Conservation (phyloP, 352 stramenopile genomes). For the Blastocystis sp. region DNA sequence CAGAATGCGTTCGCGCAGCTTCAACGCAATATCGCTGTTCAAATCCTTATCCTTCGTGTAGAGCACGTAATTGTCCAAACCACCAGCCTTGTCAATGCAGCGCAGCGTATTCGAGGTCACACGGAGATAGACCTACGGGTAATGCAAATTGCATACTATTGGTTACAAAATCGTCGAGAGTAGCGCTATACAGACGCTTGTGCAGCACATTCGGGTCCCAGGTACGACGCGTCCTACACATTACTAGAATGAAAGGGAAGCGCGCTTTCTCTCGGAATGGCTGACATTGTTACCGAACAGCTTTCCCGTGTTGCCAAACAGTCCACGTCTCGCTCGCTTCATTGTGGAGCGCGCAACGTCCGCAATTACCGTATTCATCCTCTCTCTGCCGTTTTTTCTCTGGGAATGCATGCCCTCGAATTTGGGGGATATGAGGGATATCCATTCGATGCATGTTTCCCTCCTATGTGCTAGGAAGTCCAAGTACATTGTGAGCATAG, state of each 20-base stretch:
- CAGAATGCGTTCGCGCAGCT: slow-evolving; percentile 57
- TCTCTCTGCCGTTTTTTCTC: too few relatives aligned
- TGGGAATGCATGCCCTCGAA: too few relatives aligned
- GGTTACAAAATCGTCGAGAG: slow-evolving; percentile 69
- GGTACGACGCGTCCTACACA: slow-evolving; percentile 65
- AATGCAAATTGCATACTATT: background rate
- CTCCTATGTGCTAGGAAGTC: too few relatives aligned
- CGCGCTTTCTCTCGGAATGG: slow-evolving; percentile 71
- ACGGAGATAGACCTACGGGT: slow-evolving; percentile 57
- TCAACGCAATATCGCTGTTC: slow-evolving; percentile 60
- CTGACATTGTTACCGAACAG: slow-evolving; percentile 73
- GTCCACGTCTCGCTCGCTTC: slow-evolving; percentile 63
- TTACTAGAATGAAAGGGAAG: background rate
- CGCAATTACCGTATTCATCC: slow-evolving; percentile 43
- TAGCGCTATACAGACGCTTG: slow-evolving; percentile 71
- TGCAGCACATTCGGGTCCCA: slow-evolving; percentile 72
- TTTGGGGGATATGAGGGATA: too few relatives aligned
- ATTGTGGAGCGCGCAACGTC: slow-evolving; percentile 26
- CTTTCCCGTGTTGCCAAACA: slow-evolving; percentile 70
- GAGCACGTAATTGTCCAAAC: slow-evolving; percentile 73
- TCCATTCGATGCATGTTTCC: too few relatives aligned
- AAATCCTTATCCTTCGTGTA: slow-evolving; percentile 71
- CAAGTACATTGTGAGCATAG: too few relatives aligned
- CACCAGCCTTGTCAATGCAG: slow-evolving; percentile 73
- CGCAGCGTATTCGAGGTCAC: slow-evolving; percentile 71